A percentile compares a stretch with the other conserved stretches of the same genome.
These are phyloP conservation scores for Pseudofabraea citricarpa DNA, from an alignment of 2,329 filamentous ascomycete species.

Conservation along the genomic window DNA sequence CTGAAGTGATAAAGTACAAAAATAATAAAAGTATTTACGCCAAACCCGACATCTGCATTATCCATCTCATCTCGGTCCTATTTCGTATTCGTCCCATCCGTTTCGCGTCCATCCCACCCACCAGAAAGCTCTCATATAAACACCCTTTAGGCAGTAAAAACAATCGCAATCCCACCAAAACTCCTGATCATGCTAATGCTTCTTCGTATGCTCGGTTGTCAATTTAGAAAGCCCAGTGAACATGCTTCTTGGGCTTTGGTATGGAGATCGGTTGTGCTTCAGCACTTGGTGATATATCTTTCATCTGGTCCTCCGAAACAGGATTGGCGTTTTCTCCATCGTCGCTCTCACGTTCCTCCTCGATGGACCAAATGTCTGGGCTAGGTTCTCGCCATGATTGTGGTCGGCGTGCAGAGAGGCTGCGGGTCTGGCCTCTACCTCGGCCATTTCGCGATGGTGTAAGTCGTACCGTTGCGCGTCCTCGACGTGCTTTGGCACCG, in stretches of 20 bases:
- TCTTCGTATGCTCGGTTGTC: too few relatives aligned
- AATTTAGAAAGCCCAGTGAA: neutral
- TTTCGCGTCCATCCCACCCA: too few relatives aligned
- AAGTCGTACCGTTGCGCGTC: slow-evolving; percentile 18
- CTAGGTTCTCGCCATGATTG: slow-evolving; percentile 27
- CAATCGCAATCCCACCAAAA: too few relatives aligned
- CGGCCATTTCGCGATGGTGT: slow-evolving; percentile 7
- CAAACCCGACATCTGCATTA: too few relatives aligned
- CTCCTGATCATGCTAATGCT: too few relatives aligned
- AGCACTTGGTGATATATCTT: neutral
- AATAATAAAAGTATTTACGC: too few relatives aligned
- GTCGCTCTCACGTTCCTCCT: slow-evolving; percentile 18
- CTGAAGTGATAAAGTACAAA: too few relatives aligned
- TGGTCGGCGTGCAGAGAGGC: slow-evolving; percentile 17
- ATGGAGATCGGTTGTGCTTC: neutral
- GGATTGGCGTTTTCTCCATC: neutral
- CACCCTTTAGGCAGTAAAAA: too few relatives aligned
- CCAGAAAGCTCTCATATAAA: too few relatives aligned
- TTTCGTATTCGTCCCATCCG: too few relatives aligned
- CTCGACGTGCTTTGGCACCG: slow-evolving; percentile 8
- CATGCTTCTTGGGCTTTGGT: neutral
- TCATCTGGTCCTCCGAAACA: neutral
- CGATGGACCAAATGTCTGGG: slow-evolving; percentile 25
- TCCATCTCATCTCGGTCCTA: too few relatives aligned
- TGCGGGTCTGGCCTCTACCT: slow-evolving; percentile 21